Evolutionary conservation across 2,329 filamentous ascomycete genomes (phyloP), one percentile per base, ranked within the genome.

Genomic region (Akanthomyces lecanii): DNA sequence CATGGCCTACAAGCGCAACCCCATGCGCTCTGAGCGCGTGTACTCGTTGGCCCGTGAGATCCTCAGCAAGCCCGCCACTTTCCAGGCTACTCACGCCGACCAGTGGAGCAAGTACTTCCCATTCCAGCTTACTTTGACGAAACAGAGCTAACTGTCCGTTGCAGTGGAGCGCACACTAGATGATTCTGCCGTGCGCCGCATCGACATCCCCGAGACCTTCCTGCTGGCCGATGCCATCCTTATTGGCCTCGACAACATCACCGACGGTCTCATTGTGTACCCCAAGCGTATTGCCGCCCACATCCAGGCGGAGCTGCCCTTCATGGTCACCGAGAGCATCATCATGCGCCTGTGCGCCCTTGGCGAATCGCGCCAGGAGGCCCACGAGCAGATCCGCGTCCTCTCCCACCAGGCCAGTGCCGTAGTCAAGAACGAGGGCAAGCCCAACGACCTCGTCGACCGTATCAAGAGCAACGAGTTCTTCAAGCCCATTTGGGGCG

Each of bases 331-430:
- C 8, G 72, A 67, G 69, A 65, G 66, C 48, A 87, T 92, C 72
- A 90, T 93, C 73, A 92, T 96, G 90, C 86, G 85, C 68, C 81
- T 94, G 62, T 85, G 88, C 33, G 85, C 86, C 63, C 83, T 87
- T 71, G 91, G 90, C 38, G 83, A 80, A 33, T 90, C 85, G 11
- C 81, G 92, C 57, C 91, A 96, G 73, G 90, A 93, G 28, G 89
- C 91, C 1, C 92, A 97, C 76, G 92, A 97, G 78, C 79, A 94
- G 75, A 93, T 97, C 70, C 88, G 89, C 8, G 89, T 97, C 1
- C 82, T 97, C 51, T 90, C 85, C 2, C 89, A 92, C 77, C 81
- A 96, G 76, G 91, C 92, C 0, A 84, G 82, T 50, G 80, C 82
- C 38, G 86, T 89, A 47, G 79, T 82, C 36, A 81, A 82, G 73